Conservation (phyloP, 2,329 filamentous ascomycete genomes). For the Dactylella cylindrospora region DNA sequence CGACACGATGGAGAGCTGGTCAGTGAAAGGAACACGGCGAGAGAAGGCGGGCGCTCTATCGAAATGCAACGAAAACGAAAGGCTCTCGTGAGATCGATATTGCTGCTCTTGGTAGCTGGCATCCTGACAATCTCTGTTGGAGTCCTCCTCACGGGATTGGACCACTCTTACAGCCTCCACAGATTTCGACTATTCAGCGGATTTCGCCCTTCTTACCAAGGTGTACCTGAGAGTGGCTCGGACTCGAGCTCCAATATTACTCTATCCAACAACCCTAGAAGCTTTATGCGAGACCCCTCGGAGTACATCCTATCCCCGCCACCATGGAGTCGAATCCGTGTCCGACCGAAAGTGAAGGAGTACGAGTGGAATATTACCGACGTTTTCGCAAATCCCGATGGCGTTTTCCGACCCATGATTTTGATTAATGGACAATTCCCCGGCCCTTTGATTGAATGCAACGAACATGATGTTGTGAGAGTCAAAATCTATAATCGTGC, state of each 20-base stretch:
- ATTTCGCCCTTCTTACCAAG: slow-evolving; percentile 5
- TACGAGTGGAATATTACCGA: slow-evolving; percentile 65
- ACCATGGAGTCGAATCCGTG: slow-evolving; percentile 55
- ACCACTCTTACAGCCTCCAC: neutral
- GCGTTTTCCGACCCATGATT: slow-evolving; percentile 61
- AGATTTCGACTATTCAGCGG: slow-evolving; percentile 8
- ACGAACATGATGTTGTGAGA: slow-evolving; percentile 70
- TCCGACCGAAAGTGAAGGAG: slow-evolving; percentile 50
- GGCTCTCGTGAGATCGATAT: slow-evolving; percentile 20
- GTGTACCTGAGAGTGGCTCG: too few species aligned
- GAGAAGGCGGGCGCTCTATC: too few species aligned
- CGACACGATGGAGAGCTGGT: slow-evolving; percentile 20
- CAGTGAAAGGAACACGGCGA: slow-evolving; percentile 2
- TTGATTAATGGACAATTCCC: slow-evolving; percentile 76
- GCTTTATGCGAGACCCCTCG: slow-evolving; percentile 48
- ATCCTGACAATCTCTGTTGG: slow-evolving; percentile 24
- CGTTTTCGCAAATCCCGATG: slow-evolving; percentile 63
- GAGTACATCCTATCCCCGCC: slow-evolving; percentile 62
- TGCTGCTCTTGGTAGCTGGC: slow-evolving; percentile 15
- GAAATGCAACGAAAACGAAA: slow-evolving; percentile 16
- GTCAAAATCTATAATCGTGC: slow-evolving; percentile 70
- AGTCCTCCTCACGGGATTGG: slow-evolving; percentile 27
- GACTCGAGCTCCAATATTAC: neutral
- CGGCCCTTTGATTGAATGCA: slow-evolving; percentile 70
- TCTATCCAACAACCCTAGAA: neutral